Evolutionary conservation across 768 basidiomycete species (phyloP).

Genomic region (Ramaria sp.): DNA sequence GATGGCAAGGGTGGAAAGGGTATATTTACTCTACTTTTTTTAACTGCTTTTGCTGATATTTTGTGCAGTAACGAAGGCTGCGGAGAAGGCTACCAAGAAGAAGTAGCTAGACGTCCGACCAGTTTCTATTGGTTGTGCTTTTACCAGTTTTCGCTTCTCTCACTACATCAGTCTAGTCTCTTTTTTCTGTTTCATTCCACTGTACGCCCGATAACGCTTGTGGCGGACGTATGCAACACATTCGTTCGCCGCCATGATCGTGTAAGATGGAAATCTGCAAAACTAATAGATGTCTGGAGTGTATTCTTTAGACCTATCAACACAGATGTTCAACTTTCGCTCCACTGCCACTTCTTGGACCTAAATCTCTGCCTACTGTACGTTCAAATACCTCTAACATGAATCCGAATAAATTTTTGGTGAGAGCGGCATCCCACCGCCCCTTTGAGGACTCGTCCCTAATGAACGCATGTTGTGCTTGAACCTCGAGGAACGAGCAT

Average conservation of each 20-base stretch:
- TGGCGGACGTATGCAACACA: slow-evolving; percentile 6
- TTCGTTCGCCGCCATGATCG: slow-evolving; percentile 9
- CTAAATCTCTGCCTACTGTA: slow-evolving; percentile 77
- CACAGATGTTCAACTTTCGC: slow-evolving; percentile 72
- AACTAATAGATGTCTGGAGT: background rate
- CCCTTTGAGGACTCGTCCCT: slow-evolving; percentile 89
- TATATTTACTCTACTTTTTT: slow-evolving; percentile 22
- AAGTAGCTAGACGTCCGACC: slow-evolving; percentile 18
- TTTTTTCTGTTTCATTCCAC: slow-evolving; percentile 4
- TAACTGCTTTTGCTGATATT: slow-evolving; percentile 5
- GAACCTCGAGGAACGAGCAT: slow-evolving; percentile 85
- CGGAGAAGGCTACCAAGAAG: slow-evolving; percentile 95
- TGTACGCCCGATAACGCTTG: slow-evolving; percentile 9
- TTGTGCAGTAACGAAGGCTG: slow-evolving; percentile 75
- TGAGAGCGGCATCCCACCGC: slow-evolving; percentile 91
- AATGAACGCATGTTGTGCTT: slow-evolving; percentile 95
- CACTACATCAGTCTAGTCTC: slow-evolving; percentile 2
- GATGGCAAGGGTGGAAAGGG: slow-evolving; percentile 84
- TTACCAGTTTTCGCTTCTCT: slow-evolving; percentile 9
- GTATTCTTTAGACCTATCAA: background rate
- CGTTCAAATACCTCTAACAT: slow-evolving; percentile 94
- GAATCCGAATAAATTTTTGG: slow-evolving; percentile 63
- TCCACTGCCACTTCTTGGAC: slow-evolving; percentile 40
- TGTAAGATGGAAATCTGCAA: slow-evolving; percentile 6
- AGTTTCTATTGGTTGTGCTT: slow-evolving; percentile 6